Evolutionary conservation across 164 flowering plant species (phyloP).

Genomic region (Cinnamomum chago): DNA sequence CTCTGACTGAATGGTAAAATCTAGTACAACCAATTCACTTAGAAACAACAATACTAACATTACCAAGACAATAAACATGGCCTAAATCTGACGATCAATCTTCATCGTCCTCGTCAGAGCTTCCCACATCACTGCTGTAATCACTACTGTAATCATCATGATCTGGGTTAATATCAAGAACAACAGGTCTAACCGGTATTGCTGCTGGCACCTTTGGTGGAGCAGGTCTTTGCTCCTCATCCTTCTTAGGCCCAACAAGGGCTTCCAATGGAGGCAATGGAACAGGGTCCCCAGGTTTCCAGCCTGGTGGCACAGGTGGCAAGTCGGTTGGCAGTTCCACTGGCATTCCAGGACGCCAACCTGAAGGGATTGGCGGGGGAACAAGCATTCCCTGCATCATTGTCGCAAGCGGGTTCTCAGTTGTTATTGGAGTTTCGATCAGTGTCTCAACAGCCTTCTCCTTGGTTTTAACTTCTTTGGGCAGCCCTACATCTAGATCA

Average conservation of each 20-base stretch:
- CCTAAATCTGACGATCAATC: conserved; percentile 32
- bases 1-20: too few species aligned
- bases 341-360: conserved; percentile 98
- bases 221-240: conserved; percentile 48
- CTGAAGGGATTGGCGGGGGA: conserved; percentile 73
- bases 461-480: conserved; percentile 43
- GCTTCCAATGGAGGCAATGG: conserved; percentile 66
- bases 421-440: conserved; percentile 41
- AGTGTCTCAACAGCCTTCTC: conserved; percentile 60
- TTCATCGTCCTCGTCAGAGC: conserved; percentile 68
- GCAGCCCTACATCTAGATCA: conserved; percentile 82
- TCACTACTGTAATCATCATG: conserved; percentile 79
- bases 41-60: not conserved
- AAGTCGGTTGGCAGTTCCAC: conserved; percentile 69
- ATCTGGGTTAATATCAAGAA: conserved; percentile 68
- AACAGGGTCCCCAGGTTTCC: conserved; percentile 92
- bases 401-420: conserved; percentile 28
- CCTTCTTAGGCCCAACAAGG: conserved; percentile 26
- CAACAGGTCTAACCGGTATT: conserved; percentile 67
- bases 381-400: conserved; percentile 40
- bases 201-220: conserved; percentile 49
- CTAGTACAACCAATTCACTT: too few species aligned
- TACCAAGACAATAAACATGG: not conserved
- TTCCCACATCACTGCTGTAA: conserved; percentile 62
- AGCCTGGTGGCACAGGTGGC: conserved; percentile 71